Evolutionary conservation across 768 basidiomycete genomes (phyloP).

Genomic region (Pleurotus djamor): DNA sequence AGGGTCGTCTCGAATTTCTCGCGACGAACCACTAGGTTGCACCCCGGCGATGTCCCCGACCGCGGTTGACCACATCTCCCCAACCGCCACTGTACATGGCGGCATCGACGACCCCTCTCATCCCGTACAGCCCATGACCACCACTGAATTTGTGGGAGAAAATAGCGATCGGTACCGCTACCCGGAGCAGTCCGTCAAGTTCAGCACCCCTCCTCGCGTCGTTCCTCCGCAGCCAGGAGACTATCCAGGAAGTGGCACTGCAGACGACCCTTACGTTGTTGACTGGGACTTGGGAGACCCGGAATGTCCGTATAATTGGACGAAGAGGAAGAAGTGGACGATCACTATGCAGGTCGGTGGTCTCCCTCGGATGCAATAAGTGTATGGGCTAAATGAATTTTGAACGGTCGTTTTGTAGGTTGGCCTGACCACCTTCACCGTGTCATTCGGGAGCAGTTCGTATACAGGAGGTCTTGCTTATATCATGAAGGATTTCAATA

Average conservation of each 20-base stretch:
- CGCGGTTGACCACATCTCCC: not conserved
- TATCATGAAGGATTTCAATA: constrained; percentile 42
- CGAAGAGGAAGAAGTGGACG: constrained; percentile 42
- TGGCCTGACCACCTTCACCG: constrained; percentile 56
- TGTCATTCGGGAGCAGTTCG: constrained; percentile 58
- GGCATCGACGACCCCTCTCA: constrained; percentile 3
- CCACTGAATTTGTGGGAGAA: constrained; percentile 2
- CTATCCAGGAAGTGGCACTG: constrained; percentile 46
- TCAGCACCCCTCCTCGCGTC: constrained; percentile 5
- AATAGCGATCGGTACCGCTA: constrained; percentile 2
- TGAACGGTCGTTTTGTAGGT: constrained; percentile 44
- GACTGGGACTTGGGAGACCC: constrained; percentile 50
- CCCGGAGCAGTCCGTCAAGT: constrained; percentile 9
- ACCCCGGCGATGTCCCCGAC: too few relatives aligned
- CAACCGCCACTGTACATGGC: constrained; percentile 3
- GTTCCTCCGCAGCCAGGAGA: constrained; percentile 10
- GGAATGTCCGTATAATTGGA: constrained; percentile 59
- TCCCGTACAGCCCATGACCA: constrained; percentile 2
- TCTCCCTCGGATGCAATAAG: not conserved
- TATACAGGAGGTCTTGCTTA: constrained; percentile 50
- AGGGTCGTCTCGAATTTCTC: too few relatives aligned
- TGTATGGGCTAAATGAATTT: not conserved
- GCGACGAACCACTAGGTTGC: too few relatives aligned
- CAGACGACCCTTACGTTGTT: constrained; percentile 49
- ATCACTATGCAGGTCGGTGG: constrained; percentile 48